Percentiles rank a stretch among this genome's conserved stretches.
Evolutionary conservation across 495 filamentous ascomycete species (phyloP).

Genomic region (Extremus antarcticus): DNA sequence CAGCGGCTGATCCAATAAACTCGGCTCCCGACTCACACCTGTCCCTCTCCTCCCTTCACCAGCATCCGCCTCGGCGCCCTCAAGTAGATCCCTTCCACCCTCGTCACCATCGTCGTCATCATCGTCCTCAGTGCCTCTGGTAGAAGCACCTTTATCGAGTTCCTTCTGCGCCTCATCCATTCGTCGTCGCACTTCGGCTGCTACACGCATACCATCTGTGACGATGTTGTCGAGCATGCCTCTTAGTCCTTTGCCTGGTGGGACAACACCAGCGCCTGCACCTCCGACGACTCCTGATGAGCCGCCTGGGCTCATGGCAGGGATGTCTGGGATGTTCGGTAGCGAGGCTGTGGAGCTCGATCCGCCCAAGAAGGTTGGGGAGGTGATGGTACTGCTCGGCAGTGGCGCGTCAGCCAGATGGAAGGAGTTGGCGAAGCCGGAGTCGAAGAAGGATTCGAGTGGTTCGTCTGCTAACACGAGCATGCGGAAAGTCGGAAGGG

Average conservation of each 20-base stretch:
- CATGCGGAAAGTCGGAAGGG: conserved; percentile 97
- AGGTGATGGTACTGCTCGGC: conserved; percentile 27
- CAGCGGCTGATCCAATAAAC: conserved; percentile 11
- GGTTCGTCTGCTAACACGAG: conserved; percentile 92
- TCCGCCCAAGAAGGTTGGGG: conserved; percentile 48
- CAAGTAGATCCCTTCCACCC: conserved; percentile 54
- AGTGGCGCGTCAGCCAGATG: conserved; percentile 45
- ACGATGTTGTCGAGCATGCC: conserved; percentile 96
- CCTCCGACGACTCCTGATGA: conserved; percentile 10
- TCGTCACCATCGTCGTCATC: conserved; percentile 63
- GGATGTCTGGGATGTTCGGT: conserved; percentile 10
- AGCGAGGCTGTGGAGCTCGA: neutral
- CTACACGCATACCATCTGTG: conserved; percentile 89
- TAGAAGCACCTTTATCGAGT: conserved; percentile 59
- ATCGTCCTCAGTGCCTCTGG: conserved; percentile 38
- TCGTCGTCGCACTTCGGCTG: conserved; percentile 73
- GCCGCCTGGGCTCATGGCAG: conserved; percentile 26
- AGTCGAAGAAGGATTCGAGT: conserved; percentile 92
- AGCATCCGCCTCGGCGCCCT: conserved; percentile 66
- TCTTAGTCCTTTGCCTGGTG: conserved; percentile 66
- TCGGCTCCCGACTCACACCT: conserved; percentile 7
- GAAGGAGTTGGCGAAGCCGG: conserved; percentile 62
- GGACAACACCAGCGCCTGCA: conserved; percentile 40
- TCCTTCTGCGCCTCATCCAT: conserved; percentile 91
- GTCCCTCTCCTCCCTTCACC: conserved; percentile 15